These are phyloP conservation scores for Phytophthora agathidicida DNA, from an alignment of 352 stramenopile genomes.

Conservation along the genomic window DNA sequence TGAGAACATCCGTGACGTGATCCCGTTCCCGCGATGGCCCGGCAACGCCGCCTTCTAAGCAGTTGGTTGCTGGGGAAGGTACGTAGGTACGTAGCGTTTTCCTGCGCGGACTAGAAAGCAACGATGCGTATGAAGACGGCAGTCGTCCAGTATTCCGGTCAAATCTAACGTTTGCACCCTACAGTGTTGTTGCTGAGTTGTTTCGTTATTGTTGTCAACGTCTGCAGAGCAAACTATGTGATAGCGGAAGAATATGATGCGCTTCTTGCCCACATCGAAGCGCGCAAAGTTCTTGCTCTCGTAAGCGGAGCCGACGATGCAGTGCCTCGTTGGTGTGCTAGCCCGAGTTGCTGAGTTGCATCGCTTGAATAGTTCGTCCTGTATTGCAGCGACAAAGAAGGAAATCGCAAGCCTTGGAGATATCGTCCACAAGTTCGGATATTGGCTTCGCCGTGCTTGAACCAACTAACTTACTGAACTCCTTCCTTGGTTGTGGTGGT, in stretches of 20 bases:
- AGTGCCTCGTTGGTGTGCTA: conserved; percentile 87
- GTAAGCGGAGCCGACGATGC: conserved; percentile 78
- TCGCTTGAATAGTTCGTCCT: conserved; percentile 1
- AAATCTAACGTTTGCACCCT: conserved; percentile 27
- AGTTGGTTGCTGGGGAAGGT: conserved; percentile 7
- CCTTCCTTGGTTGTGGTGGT: too few relatives aligned
- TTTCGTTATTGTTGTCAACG: conserved; percentile 7
- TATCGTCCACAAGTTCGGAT: too few relatives aligned
- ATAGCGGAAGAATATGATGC: conserved; percentile 83
- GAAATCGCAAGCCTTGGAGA: too few relatives aligned
- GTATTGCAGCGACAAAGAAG: too few relatives aligned
- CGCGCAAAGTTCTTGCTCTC: conserved; percentile 88
- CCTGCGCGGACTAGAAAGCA: conserved; percentile 8
- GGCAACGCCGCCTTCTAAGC: conserved; percentile 93
- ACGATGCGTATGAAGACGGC: conserved; percentile 13
- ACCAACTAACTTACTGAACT: too few relatives aligned
- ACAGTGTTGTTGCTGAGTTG: background rate
- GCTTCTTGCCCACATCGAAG: conserved; percentile 87
- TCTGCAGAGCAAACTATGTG: too few relatives aligned
- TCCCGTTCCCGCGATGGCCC: conserved; percentile 97
- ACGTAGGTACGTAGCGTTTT: background rate
- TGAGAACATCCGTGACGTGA: conserved; percentile 99
- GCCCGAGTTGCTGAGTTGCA: background rate
- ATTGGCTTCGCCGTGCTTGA: too few relatives aligned
- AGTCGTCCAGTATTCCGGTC: background rate